Evolutionary conservation across 257 asterid genomes (phyloP).

Genomic region (Paraleonurus japonicus): DNA sequence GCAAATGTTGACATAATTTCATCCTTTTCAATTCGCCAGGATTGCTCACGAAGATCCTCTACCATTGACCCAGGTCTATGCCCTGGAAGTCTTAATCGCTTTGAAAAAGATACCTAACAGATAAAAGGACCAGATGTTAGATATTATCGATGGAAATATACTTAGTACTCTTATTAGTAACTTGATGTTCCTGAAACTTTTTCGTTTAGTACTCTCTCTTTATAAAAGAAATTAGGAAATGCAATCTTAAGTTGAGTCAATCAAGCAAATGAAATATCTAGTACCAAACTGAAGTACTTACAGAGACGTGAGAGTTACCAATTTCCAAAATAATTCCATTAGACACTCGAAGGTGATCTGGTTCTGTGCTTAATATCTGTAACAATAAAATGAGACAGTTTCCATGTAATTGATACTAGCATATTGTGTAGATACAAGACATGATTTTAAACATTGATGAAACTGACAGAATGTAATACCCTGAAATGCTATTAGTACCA

Average conservation of each 20-base stretch:
- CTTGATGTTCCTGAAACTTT: conserved; percentile 21
- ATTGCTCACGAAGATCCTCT: conserved; percentile 53
- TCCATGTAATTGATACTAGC: neutral
- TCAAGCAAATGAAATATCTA: conserved; percentile 21
- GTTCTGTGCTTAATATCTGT: conserved; percentile 85
- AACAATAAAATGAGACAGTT: conserved; percentile 26
- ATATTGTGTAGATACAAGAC: conserved; percentile 6
- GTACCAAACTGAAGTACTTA: conserved; percentile 46
- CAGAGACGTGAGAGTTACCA: conserved; percentile 67
- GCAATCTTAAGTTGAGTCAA: conserved; percentile 15
- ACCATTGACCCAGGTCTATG: conserved; percentile 41
- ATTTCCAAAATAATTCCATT: conserved; percentile 69
- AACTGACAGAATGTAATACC: conserved; percentile 15
- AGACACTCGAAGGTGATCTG: conserved; percentile 64
- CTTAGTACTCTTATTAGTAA: neutral
- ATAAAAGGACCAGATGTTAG: conserved; percentile 20
- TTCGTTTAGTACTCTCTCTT: neutral
- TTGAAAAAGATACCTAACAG: conserved; percentile 74
- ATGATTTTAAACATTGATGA: conserved; percentile 12
- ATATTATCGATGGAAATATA: neutral
- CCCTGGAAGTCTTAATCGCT: conserved; percentile 76
- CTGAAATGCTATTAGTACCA: conserved; percentile 13
- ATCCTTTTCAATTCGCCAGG: conserved; percentile 93
- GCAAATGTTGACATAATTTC: conserved; percentile 75
- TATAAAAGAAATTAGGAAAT: conserved; percentile 9